phyloP scores from a whole-genome alignment of 2,329 filamentous ascomycete species.

The Annulohypoxylon truncatum region DNA sequence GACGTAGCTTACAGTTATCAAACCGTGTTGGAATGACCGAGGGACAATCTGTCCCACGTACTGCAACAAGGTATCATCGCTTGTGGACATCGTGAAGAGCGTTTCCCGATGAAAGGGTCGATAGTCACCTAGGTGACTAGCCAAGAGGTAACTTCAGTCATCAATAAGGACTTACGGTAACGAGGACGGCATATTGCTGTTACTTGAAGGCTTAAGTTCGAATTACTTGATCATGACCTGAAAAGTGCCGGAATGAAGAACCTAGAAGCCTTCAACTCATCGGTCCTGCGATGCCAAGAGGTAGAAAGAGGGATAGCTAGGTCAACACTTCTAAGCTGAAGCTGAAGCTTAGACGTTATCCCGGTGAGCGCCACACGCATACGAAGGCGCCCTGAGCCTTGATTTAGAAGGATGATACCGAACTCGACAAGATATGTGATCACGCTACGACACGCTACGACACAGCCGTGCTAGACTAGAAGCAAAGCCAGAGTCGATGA shows the following conservation, averaged over 20 bases:
- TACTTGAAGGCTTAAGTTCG: background rate
- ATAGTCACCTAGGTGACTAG: slow-evolving; percentile 15
- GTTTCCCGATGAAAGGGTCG: background rate
- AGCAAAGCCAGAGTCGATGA: slow-evolving; percentile 12
- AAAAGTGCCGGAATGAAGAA: background rate
- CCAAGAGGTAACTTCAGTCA: slow-evolving; percentile 11
- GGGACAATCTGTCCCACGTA: slow-evolving; percentile 61
- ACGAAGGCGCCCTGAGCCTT: background rate
- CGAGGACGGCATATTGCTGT: background rate
- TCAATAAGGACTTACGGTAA: slow-evolving; percentile 1
- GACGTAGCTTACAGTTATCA: slow-evolving; percentile 78
- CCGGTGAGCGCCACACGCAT: slow-evolving; percentile 6
- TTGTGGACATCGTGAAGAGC: slow-evolving; percentile 43
- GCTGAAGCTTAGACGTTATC: slow-evolving; percentile 1
- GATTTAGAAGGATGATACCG: slow-evolving; percentile 3
- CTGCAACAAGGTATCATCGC: slow-evolving; percentile 51
- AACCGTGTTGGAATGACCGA: slow-evolving; percentile 65
- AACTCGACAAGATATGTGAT: background rate
- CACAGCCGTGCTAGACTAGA: slow-evolving; percentile 1
- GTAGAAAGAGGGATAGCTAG: background rate
- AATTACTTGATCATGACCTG: background rate
- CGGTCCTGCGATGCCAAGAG: background rate
- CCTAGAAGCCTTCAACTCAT: background rate
- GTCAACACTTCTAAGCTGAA: slow-evolving; percentile 16
- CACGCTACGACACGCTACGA: slow-evolving; percentile 3